Evolutionary conservation across 495 filamentous ascomycete species (phyloP).

Genomic region (Neurospora intermedia): DNA sequence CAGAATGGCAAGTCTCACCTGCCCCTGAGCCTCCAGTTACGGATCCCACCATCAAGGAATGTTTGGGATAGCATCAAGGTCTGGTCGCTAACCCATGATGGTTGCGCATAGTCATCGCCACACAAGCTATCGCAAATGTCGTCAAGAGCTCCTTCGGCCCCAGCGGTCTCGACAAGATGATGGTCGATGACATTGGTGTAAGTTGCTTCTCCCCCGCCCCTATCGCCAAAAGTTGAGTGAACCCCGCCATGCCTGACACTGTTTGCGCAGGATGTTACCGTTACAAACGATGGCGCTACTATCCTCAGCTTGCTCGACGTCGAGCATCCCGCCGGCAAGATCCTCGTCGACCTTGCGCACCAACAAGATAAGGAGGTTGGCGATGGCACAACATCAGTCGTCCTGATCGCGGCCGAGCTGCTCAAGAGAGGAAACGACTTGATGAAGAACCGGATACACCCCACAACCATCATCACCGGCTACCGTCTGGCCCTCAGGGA

Average conservation of each 20-base stretch:
- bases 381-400: constrained; percentile 96
- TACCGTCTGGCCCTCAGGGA: constrained; percentile 92
- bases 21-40: constrained; percentile 1
- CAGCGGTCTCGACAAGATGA: constrained; percentile 98
- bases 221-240: not conserved
- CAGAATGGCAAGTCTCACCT: constrained; percentile 64
- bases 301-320: constrained; percentile 92
- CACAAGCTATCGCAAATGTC: constrained; percentile 94
- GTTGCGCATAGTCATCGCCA: constrained; percentile 62
- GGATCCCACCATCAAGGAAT: not conserved
- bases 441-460: constrained; percentile 99
- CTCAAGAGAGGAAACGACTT: constrained; percentile 91
- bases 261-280: constrained; percentile 72
- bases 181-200: constrained; percentile 99
- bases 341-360: constrained; percentile 91
- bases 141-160: constrained; percentile 98
- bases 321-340: constrained; percentile 96
- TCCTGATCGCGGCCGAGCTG: constrained; percentile 93
- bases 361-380: constrained; percentile 99
- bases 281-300: constrained; percentile 97
- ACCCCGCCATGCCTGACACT: constrained; percentile 11
- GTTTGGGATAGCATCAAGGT: not conserved
- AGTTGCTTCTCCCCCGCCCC: constrained; percentile 19
- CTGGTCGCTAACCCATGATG: constrained; percentile 17
- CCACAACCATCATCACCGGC: constrained; percentile 97